A percentile compares a stretch with the other conserved stretches of the same genome.
Evolutionary conservation across 2,329 filamentous ascomycete genomes (phyloP).

Genomic region (Hypoxylon sp.): DNA sequence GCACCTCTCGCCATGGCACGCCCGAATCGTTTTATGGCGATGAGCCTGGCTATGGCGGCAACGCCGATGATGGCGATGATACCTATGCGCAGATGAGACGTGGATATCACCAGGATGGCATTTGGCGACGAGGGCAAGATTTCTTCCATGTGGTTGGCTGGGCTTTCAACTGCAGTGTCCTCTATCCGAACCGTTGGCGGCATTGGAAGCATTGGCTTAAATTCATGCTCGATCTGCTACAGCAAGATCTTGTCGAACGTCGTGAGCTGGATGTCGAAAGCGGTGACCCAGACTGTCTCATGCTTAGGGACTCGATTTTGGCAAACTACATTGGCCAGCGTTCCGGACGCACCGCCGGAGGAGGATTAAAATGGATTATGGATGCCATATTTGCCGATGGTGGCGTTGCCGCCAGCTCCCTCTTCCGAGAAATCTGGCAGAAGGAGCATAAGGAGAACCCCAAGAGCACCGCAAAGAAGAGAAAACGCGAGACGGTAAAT

Average conservation of each 20-base stretch:
- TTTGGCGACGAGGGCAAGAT: slow-evolving; percentile 84
- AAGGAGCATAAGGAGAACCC: slow-evolving; percentile 70
- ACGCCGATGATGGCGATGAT: slow-evolving; percentile 63
- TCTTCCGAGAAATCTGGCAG: slow-evolving; percentile 77
- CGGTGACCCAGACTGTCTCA: slow-evolving; percentile 51
- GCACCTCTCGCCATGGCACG: slow-evolving; percentile 51
- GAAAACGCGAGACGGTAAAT: slow-evolving; percentile 67
- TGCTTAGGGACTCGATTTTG: slow-evolving; percentile 70
- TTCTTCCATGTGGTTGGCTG: slow-evolving; percentile 93
- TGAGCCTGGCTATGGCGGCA: slow-evolving; percentile 64
- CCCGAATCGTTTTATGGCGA: slow-evolving; percentile 63
- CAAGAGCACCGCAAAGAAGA: slow-evolving; percentile 62
- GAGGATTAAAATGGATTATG: slow-evolving; percentile 67
- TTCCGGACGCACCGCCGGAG: slow-evolving; percentile 61
- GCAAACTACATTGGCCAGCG: slow-evolving; percentile 69
- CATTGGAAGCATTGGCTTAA: slow-evolving; percentile 86
- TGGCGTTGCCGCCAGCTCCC: slow-evolving; percentile 63
- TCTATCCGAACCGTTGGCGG: slow-evolving; percentile 81
- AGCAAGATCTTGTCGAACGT: slow-evolving; percentile 76
- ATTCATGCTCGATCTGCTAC: slow-evolving; percentile 83
- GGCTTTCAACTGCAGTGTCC: slow-evolving; percentile 90
- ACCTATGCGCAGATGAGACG: slow-evolving; percentile 69
- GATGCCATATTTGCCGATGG: slow-evolving; percentile 79
- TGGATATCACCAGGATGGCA: slow-evolving; percentile 73
- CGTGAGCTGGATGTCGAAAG: slow-evolving; percentile 62